Evolutionary conservation across 2,329 filamentous ascomycete genomes (phyloP).

Genomic region (Pseudophaeomoniella oleicola): DNA sequence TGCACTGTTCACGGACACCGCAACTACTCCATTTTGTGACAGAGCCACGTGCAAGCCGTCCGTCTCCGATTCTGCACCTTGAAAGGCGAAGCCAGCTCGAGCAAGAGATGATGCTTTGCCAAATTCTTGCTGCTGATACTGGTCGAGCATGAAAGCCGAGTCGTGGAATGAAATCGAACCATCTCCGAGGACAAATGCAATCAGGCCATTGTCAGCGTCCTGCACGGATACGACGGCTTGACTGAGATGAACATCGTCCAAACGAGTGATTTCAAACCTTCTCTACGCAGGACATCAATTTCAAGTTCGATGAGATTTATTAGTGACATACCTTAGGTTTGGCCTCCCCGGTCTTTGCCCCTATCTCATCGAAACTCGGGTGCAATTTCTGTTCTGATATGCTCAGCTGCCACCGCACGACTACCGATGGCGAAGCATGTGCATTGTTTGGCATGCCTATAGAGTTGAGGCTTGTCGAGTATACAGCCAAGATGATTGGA

Average conservation of each 20-base stretch:
- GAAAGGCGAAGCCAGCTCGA: slow-evolving; percentile 1
- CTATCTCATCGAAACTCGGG: slow-evolving; percentile 62
- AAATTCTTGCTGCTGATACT: slow-evolving; percentile 50
- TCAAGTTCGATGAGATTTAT: too few species aligned
- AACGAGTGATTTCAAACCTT: slow-evolving; percentile 27
- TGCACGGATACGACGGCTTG: slow-evolving; percentile 58
- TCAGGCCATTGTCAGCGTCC: slow-evolving; percentile 54
- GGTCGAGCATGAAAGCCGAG: slow-evolving; percentile 53
- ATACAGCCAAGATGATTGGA: slow-evolving; percentile 57
- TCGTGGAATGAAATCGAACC: slow-evolving; percentile 71
- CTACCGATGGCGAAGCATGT: slow-evolving; percentile 54
- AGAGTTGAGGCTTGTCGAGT: slow-evolving; percentile 43
- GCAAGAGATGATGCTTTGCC: slow-evolving; percentile 27
- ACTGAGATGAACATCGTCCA: slow-evolving; percentile 53
- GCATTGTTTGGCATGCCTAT: slow-evolving; percentile 40
- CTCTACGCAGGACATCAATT: background rate
- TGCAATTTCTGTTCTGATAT: slow-evolving; percentile 54
- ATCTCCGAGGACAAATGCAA: slow-evolving; percentile 65
- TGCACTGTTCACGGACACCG: slow-evolving; percentile 22
- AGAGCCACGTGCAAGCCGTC: slow-evolving; percentile 22
- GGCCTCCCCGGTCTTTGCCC: slow-evolving; percentile 33
- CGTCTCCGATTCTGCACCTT: background rate
- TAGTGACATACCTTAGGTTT: too few species aligned
- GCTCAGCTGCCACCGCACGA: slow-evolving; percentile 69
- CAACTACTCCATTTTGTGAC: slow-evolving; percentile 28